Evolutionary conservation across 2,329 filamentous ascomycete genomes (phyloP).

Genomic region (Magnaporthiopsis incrustans): DNA sequence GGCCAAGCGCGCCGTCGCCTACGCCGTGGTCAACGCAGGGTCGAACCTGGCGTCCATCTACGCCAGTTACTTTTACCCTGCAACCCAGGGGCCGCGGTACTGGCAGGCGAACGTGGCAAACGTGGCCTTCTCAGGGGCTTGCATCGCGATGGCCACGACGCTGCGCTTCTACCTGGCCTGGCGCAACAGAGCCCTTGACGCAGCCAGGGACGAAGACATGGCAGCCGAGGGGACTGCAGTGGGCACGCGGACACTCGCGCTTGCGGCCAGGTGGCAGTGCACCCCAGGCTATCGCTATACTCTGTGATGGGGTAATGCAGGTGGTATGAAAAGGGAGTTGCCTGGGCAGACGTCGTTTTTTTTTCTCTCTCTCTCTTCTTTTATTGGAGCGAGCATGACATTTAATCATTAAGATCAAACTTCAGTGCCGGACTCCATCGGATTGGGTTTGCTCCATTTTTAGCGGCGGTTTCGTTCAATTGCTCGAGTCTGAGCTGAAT

Average conservation of each 20-base stretch:
- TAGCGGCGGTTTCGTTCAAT: neutral
- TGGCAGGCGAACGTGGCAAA: conserved; percentile 15
- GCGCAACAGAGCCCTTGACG: conserved; percentile 11
- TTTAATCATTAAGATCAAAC: too few relatives aligned
- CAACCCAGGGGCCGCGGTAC: conserved; percentile 10
- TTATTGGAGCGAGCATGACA: too few relatives aligned
- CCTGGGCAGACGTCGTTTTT: neutral
- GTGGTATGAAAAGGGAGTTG: neutral
- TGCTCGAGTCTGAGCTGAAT: too few relatives aligned
- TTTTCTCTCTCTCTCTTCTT: too few relatives aligned
- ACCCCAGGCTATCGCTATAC: conserved; percentile 12
- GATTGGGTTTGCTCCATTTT: neutral
- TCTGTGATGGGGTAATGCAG: neutral
- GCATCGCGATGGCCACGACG: conserved; percentile 11
- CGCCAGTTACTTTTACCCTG: conserved; percentile 25
- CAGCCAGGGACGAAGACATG: conserved; percentile 9
- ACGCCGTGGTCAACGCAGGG: conserved; percentile 31
- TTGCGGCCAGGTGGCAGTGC: conserved; percentile 12
- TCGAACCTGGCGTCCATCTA: conserved; percentile 26
- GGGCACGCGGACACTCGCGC: conserved; percentile 3
- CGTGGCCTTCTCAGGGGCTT: conserved; percentile 12
- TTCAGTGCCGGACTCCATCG: too few relatives aligned
- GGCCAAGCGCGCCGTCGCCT: conserved; percentile 32
- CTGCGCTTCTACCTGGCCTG: conserved; percentile 13
- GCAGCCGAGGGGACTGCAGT: conserved; percentile 7